Percentiles rank a stretch among this genome's conserved stretches.
Conservation (phyloP, 345 rosid genomes). For the Pugionium dolabratum region DNA sequence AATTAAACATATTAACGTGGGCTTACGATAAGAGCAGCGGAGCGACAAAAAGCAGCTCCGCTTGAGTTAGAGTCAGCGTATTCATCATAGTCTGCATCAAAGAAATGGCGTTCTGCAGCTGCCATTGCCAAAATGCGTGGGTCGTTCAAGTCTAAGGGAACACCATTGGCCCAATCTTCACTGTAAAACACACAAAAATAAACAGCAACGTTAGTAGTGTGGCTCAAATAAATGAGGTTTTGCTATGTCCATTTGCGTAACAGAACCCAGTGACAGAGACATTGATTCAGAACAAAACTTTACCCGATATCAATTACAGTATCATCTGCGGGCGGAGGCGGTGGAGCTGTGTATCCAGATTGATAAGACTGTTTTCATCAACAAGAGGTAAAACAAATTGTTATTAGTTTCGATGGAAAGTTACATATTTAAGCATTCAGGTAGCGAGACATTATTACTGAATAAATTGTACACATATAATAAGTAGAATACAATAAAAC, state of each 20-base stretch:
- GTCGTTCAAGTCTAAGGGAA: slow-evolving; percentile 73
- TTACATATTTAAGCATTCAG: not conserved
- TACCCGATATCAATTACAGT: slow-evolving; percentile 78
- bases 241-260: not conserved
- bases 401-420: not conserved
- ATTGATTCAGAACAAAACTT: not conserved
- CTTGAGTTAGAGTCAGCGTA: slow-evolving; percentile 79
- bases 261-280: not conserved
- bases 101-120: slow-evolving; percentile 84
- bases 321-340: slow-evolving; percentile 63
- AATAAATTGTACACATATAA: not conserved
- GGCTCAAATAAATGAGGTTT: not conserved
- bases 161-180: slow-evolving; percentile 73
- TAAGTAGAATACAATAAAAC: not conserved
- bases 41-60: slow-evolving; percentile 96
- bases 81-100: slow-evolving; percentile 84
- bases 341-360: slow-evolving; percentile 81
- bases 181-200: slow-evolving; percentile 41
- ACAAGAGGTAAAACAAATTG: slow-evolving; percentile 1
- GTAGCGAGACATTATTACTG: not conserved
- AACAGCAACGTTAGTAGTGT: not conserved
- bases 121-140: slow-evolving; percentile 89
- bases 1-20: not conserved
- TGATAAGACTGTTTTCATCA: slow-evolving; percentile 62
- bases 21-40: slow-evolving; percentile 90